Percentiles rank a stretch among this genome's conserved stretches.
Conservation (phyloP, 371 early-diverging fungal genomes). For the Rhizopus delemar region DNA sequence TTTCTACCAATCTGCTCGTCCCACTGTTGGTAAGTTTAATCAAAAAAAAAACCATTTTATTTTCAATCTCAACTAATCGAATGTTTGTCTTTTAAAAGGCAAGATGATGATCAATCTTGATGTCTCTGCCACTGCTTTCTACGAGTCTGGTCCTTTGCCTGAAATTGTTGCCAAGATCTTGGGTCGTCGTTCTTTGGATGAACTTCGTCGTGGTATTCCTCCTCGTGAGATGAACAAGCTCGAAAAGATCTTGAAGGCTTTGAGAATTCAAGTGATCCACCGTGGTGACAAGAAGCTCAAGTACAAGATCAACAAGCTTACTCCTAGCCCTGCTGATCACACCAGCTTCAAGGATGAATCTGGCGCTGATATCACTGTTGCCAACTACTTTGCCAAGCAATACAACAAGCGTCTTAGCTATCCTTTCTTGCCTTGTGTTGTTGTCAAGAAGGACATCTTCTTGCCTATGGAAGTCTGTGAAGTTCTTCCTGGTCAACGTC, state of each 20-base stretch:
- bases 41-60: not conserved
- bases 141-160: conserved; percentile 69
- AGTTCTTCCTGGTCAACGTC: conserved; percentile 82
- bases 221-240: conserved; percentile 66
- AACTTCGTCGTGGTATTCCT: conserved; percentile 66
- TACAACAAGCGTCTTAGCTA: conserved; percentile 73
- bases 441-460: conserved; percentile 62
- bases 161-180: conserved; percentile 71
- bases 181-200: conserved; percentile 58
- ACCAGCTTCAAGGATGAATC: conserved; percentile 70
- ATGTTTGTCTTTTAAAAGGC: conserved; percentile 21
- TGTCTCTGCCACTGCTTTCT: conserved; percentile 87
- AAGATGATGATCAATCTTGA: conserved; percentile 85
- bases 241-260: conserved; percentile 72
- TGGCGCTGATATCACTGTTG: conserved; percentile 62
- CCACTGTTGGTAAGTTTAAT: conserved; percentile 58
- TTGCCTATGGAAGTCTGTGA: conserved; percentile 93
- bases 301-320: conserved; percentile 72
- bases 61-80: not conserved
- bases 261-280: conserved; percentile 76
- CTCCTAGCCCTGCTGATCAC: conserved; percentile 62
- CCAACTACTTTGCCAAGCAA: conserved; percentile 73
- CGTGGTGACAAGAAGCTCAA: conserved; percentile 69
- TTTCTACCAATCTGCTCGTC: conserved; percentile 87
- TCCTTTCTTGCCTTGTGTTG: conserved; percentile 88